Base-by-base conservation (phyloP, 2,329 filamentous ascomycete genomes). In the Xylariaceae sp. region DNA sequence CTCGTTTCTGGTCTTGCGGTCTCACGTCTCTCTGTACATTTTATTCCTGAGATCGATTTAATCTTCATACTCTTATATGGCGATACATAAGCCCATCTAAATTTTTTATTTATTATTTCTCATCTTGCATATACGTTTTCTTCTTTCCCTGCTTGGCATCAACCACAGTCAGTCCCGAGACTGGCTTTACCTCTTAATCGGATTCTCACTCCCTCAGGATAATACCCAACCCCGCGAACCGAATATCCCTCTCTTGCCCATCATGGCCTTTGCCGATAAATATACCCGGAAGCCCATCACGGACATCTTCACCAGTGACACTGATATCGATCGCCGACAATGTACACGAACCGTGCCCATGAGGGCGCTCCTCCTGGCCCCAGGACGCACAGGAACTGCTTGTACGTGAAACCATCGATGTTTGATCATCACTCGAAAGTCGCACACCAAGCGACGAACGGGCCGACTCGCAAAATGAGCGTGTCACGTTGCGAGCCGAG, bases 331-430 rank as follows among this genome's bases (percentile, higher is more conserved):
- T 73, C 78, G 84, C 53, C 79, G 84, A 65, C 76, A 85, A 77
- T 86, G 85, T 72, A 80, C 79, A 60, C 84, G 88, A 58, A 82
- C 78, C 37, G 86, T 88, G 55, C 87, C 87, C 39, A 90, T 90
- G 87, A 84, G 84, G 71, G 84, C 90, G 51, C 82, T 90, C 39
- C 82, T 86, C 51, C 79, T 91, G 0, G 88, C 87, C 51, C 79
- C 89, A 15, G 85, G 86, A 57, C 80, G 87, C 63, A 90, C 87
- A 7, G 87, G 87, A 68, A 90, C 88, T 67, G 82, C 86, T 39
- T 89, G 84, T 84, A 78, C 70, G 80, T 77, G 13, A 39, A 54
- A 39, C 9, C 55, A 30, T 6, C 23, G 23, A 30, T 41, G 37
- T n/a, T 6, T 23, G 4, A 37, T 13, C 17, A 49, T 49, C 17